Percentiles rank a stretch among this genome's conserved stretches.
phyloP scores from a whole-genome alignment of 2,329 filamentous ascomycete genomes.

The Fusarium denticulatum region DNA sequence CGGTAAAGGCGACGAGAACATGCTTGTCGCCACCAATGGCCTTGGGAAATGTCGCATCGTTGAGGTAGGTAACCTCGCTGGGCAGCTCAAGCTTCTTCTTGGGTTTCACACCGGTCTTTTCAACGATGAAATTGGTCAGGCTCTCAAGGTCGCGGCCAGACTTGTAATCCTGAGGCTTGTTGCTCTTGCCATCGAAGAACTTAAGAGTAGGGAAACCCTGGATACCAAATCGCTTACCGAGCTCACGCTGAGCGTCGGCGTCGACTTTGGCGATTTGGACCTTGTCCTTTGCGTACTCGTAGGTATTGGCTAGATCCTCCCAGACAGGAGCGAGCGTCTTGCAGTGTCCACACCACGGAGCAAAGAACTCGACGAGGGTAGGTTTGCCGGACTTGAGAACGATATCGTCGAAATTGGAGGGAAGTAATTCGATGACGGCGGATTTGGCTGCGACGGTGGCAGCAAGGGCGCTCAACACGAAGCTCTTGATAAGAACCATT shows the following conservation, averaged over 20 bases:
- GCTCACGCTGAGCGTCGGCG: conserved; percentile 84
- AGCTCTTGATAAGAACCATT: conserved; percentile 70
- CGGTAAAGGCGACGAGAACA: conserved; percentile 95
- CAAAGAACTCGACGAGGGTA: conserved; percentile 97
- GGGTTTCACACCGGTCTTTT: conserved; percentile 86
- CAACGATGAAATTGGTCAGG: conserved; percentile 79
- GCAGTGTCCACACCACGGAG: conserved; percentile 99
- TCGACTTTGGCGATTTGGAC: conserved; percentile 96
- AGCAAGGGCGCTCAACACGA: conserved; percentile 66
- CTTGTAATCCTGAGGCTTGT: conserved; percentile 84
- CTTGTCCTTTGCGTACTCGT: conserved; percentile 75
- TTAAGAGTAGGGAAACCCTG: conserved; percentile 98
- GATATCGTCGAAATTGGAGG: conserved; percentile 89
- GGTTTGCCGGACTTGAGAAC: conserved; percentile 94
- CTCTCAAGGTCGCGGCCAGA: conserved; percentile 89
- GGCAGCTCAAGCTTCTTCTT: conserved; percentile 79
- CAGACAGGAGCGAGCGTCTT: conserved; percentile 95
- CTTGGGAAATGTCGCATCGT: conserved; percentile 80
- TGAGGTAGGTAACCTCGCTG: conserved; percentile 82
- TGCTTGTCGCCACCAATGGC: conserved; percentile 86
- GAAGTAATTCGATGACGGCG: conserved; percentile 88
- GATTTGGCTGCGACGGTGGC: conserved; percentile 73
- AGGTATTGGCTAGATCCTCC: conserved; percentile 84
- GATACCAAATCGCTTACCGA: conserved; percentile 88
- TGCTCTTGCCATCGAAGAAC: conserved; percentile 96